Conservation (phyloP, 2,329 filamentous ascomycete species). For the Penicillium olsonii region DNA sequence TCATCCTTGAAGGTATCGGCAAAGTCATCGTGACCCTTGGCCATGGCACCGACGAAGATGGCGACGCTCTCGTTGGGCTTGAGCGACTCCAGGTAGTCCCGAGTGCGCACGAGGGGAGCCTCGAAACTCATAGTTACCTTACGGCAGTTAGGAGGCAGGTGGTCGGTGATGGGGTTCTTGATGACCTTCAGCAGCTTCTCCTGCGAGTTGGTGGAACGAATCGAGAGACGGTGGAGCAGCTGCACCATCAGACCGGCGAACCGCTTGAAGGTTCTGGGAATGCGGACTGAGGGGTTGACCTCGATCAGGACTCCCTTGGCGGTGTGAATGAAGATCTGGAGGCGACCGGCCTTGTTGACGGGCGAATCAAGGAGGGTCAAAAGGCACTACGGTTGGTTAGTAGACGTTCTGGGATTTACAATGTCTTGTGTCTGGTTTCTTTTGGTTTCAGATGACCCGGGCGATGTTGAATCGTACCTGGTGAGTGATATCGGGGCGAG, state of each 20-base stretch:
- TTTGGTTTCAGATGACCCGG: constrained; percentile 1
- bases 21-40: constrained; percentile 93
- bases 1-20: constrained; percentile 94
- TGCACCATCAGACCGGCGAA: constrained; percentile 99
- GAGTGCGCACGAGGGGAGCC: constrained; percentile 78
- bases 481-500: constrained; percentile 95
- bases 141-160: constrained; percentile 93
- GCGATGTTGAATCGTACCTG: constrained; percentile 66
- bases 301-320: constrained; percentile 97
- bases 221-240: constrained; percentile 90
- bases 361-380: constrained; percentile 96
- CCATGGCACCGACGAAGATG: constrained; percentile 98
- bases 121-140: constrained; percentile 98
- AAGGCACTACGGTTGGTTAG: constrained; percentile 67
- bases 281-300: constrained; percentile 96
- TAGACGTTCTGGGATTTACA: neutral
- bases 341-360: constrained; percentile 95
- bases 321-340: constrained; percentile 98
- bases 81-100: constrained; percentile 83
- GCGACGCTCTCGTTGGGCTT: constrained; percentile 87
- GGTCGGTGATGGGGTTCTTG: constrained; percentile 96
- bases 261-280: constrained; percentile 97
- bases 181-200: constrained; percentile 98
- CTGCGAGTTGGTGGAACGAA: constrained; percentile 93
- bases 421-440: neutral